Conservation (phyloP, 2,329 filamentous ascomycete genomes). For the Rhytidhysteron rufulum region DNA sequence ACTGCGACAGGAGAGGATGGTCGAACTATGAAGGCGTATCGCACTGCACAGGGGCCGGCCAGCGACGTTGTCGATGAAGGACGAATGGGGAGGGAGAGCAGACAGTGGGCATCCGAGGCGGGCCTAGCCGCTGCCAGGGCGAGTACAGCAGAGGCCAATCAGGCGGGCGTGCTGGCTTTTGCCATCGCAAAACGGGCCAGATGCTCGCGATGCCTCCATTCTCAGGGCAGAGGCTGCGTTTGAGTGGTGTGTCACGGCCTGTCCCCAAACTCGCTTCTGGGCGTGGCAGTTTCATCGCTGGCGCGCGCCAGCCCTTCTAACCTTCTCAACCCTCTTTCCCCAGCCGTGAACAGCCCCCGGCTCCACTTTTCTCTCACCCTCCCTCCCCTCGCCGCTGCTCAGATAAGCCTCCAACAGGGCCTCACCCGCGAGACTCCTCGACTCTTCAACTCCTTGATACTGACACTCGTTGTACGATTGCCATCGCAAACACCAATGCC, state of each 20-base stretch:
- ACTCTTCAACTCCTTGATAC: no score
- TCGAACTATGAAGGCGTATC: slow-evolving; percentile 25
- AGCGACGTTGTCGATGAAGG: slow-evolving; percentile 7
- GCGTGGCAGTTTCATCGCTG: slow-evolving; percentile 1
- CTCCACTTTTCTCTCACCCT: slow-evolving; percentile 4
- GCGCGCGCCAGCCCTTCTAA: no score
- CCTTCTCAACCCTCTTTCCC: not conserved
- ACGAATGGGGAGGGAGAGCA: slow-evolving; percentile 23
- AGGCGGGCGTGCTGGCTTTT: slow-evolving; percentile 20
- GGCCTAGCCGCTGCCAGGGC: slow-evolving; percentile 12
- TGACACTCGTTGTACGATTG: no score
- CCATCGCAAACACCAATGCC: no score
- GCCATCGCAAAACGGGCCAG: slow-evolving; percentile 11
- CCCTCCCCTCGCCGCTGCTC: not conserved
- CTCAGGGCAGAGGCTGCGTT: slow-evolving; percentile 14
- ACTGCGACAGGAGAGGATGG: slow-evolving; percentile 28
- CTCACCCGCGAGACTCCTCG: no score
- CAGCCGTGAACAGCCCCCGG: not conserved
- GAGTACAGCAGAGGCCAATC: slow-evolving; percentile 24
- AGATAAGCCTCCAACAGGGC: no score
- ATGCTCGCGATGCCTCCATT: slow-evolving; percentile 7
- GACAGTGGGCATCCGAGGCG: no score
- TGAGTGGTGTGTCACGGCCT: slow-evolving; percentile 23
- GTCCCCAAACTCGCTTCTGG: slow-evolving; percentile 13
- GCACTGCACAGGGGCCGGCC: slow-evolving; percentile 20